Conservation (phyloP, 2,329 filamentous ascomycete genomes). For the Raffaelea deltoideospora region DNA sequence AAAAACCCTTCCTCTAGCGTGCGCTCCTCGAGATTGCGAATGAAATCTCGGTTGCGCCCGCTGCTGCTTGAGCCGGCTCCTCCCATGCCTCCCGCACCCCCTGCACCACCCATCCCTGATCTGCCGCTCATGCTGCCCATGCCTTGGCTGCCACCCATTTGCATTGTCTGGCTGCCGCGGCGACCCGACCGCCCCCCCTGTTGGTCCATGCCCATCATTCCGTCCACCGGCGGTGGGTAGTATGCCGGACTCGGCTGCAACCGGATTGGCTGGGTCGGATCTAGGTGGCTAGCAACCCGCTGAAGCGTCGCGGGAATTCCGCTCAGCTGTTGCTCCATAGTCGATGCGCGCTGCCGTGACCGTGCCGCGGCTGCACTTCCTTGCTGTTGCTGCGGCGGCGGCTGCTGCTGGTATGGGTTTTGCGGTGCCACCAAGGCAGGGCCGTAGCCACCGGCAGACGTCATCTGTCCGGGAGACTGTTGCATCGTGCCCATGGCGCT, state of each 20-base stretch:
- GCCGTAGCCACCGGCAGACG: slow-evolving; percentile 44
- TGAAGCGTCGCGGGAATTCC: slow-evolving; percentile 89
- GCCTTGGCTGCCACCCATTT: slow-evolving; percentile 21
- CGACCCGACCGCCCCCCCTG: slow-evolving; percentile 44
- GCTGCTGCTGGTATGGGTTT: slow-evolving; percentile 41
- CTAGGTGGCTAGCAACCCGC: slow-evolving; percentile 86
- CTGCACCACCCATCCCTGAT: not conserved
- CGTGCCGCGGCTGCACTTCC: slow-evolving; percentile 49
- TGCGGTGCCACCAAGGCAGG: slow-evolving; percentile 10
- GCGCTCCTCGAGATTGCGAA: slow-evolving; percentile 84
- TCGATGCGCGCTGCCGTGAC: slow-evolving; percentile 78
- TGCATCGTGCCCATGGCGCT: slow-evolving; percentile 55
- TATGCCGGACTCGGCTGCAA: slow-evolving; percentile 93
- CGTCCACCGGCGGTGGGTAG: slow-evolving; percentile 84
- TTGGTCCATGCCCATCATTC: slow-evolving; percentile 50
- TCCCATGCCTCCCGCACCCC: not conserved
- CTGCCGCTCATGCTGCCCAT: slow-evolving; percentile 11
- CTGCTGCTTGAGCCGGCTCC: not conserved
- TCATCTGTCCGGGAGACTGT: slow-evolving; percentile 50
- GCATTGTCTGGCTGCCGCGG: slow-evolving; percentile 55
- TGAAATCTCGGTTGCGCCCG: slow-evolving; percentile 64
- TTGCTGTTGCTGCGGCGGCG: slow-evolving; percentile 51
- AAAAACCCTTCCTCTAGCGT: slow-evolving; percentile 89
- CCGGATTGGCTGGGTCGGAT: slow-evolving; percentile 85
- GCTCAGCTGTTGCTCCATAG: slow-evolving; percentile 88